These are phyloP conservation scores for Apiospora hydei DNA, from an alignment of 2,329 filamentous ascomycete species.

Conservation along the genomic window DNA sequence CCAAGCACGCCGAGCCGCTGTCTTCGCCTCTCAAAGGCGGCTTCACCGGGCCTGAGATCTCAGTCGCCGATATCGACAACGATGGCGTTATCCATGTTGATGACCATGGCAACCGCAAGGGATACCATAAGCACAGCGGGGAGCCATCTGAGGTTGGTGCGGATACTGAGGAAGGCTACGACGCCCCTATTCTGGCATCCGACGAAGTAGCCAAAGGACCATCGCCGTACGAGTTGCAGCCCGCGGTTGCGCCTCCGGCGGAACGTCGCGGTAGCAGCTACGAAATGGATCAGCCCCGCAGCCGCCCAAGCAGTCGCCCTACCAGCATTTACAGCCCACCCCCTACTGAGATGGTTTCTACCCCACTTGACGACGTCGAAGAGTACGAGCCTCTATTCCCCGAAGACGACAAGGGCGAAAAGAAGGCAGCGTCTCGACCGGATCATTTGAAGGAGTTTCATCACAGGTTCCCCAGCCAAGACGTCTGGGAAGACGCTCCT, in stretches of 20 bases:
- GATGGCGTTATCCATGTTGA: conserved; percentile 80
- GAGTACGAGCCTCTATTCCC: conserved; percentile 96
- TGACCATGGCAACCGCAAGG: conserved; percentile 60
- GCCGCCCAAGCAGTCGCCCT: conserved; percentile 70
- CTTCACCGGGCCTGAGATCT: conserved; percentile 35
- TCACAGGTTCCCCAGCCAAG: conserved; percentile 87
- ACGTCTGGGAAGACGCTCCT: conserved; percentile 97
- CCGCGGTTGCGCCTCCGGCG: conserved; percentile 80
- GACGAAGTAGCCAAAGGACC: conserved; percentile 85
- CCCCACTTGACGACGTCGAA: conserved; percentile 84
- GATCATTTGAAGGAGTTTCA: conserved; percentile 62
- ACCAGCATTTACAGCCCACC: conserved; percentile 66
- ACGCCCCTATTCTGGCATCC: conserved; percentile 83
- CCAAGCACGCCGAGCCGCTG: conserved; percentile 44
- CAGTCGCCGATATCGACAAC: conserved; percentile 46
- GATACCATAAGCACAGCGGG: conserved; percentile 53
- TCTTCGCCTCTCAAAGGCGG: conserved; percentile 44
- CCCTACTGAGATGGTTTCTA: conserved; percentile 64
- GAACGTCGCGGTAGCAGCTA: conserved; percentile 68
- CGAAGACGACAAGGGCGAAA: conserved; percentile 68
- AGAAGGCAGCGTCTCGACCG: conserved; percentile 47
- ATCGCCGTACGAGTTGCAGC: conserved; percentile 72
- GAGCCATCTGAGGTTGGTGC: conserved; percentile 59
- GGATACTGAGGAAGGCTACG: conserved; percentile 65
- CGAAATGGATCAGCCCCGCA: conserved; percentile 64